A percentile compares a stretch with the other conserved stretches of the same genome.
phyloP scores from a whole-genome alignment of 805 yeast genomes.

The Naumovozyma baii region DNA sequence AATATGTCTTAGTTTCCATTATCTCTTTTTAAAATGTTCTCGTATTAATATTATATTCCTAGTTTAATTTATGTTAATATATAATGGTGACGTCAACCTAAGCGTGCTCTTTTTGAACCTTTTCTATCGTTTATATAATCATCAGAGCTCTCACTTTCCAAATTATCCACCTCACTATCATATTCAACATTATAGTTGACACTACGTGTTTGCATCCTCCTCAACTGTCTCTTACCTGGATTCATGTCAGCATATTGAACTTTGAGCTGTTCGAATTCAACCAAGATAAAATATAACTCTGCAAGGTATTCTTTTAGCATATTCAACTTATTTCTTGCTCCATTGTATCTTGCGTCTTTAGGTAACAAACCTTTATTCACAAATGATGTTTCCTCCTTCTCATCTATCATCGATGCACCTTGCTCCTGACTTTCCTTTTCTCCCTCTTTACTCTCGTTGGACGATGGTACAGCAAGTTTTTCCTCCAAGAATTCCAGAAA shows the following conservation, averaged over 20 bases:
- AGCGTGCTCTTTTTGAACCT: not conserved
- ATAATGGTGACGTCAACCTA: not conserved
- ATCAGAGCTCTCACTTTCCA: conserved; percentile 3
- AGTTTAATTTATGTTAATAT: not conserved
- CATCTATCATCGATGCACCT: not conserved
- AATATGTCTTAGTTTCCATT: too few relatives aligned
- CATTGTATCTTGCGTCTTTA: conserved; percentile 15
- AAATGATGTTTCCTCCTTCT: conserved; percentile 1
- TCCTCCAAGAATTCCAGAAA: conserved; percentile 14
- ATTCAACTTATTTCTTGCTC: conserved; percentile 11
- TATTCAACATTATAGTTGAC: conserved; percentile 13
- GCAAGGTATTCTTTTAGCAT: conserved; percentile 13
- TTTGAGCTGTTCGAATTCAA: conserved; percentile 56
- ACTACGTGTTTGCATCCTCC: conserved; percentile 21
- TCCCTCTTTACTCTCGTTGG: conserved; percentile 1
- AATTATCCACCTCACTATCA: conserved; percentile 10
- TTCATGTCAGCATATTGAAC: conserved; percentile 40
- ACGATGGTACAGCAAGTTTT: conserved; percentile 6
- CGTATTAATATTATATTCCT: too few relatives aligned
- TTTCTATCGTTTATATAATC: not conserved
- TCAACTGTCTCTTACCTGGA: conserved; percentile 22
- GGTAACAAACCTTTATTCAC: conserved; percentile 15
- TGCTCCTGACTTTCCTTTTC: conserved; percentile 1
- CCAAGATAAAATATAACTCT: conserved; percentile 32
- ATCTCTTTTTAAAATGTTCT: too few relatives aligned